Percentiles rank a stretch among this genome's conserved stretches.
Evolutionary conservation across 163 green algal genomes (phyloP).

Genomic region (Coccomyxa subellipsoidea): DNA sequence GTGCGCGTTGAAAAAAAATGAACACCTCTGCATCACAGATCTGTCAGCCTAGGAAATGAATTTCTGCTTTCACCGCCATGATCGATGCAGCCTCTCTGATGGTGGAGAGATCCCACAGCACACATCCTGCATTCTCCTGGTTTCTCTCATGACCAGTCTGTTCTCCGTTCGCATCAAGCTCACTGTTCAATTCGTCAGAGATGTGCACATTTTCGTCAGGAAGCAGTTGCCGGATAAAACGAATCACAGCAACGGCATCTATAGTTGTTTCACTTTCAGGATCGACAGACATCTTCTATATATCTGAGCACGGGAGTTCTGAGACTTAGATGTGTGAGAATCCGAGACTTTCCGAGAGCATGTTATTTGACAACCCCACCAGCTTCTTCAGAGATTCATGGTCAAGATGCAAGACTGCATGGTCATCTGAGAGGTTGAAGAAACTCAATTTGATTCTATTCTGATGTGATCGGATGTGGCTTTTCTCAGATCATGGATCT

Average conservation of each 20-base stretch:
- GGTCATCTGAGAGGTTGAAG: too few relatives aligned
- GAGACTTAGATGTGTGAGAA: too few relatives aligned
- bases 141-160: background rate
- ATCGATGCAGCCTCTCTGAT: background rate
- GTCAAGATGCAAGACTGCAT: too few relatives aligned
- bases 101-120: background rate
- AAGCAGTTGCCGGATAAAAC: background rate
- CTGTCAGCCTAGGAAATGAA: background rate
- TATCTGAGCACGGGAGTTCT: too few relatives aligned
- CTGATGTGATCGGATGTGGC: too few relatives aligned
- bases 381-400: too few relatives aligned
- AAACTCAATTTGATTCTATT: too few relatives aligned
- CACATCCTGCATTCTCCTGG: background rate
- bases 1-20: background rate
- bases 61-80: background rate
- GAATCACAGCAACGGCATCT: background rate
- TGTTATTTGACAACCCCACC: background rate
- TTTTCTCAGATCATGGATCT: too few relatives aligned
- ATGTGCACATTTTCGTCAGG: background rate
- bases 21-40: background rate
- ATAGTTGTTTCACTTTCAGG: background rate
- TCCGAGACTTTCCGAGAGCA: background rate
- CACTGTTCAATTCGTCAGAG: background rate
- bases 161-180: background rate
- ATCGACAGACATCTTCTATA: background rate